Percentiles rank a stretch among this genome's conserved stretches.
Conservation (phyloP, 176 grass and related monocot genomes). For the Zea luxurians region DNA sequence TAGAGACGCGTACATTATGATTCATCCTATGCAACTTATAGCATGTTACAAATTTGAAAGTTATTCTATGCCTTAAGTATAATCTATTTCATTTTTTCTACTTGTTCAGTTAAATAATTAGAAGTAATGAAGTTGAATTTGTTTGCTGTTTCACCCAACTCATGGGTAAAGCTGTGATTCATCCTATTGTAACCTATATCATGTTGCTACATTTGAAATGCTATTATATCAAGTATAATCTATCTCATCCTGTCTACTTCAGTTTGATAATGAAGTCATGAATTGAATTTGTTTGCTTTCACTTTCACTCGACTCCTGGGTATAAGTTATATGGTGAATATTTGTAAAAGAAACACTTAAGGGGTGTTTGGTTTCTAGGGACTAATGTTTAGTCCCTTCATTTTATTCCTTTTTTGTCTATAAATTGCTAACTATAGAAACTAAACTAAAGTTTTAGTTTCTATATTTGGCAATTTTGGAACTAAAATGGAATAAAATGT, state of each 20-base stretch:
- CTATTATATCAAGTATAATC: background rate
- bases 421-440: no score
- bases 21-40: background rate
- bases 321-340: background rate
- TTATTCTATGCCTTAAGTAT: background rate
- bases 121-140: background rate
- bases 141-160: constrained; percentile 13
- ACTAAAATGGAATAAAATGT: no score
- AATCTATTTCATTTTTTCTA: background rate
- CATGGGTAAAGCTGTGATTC: background rate
- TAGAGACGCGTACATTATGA: background rate
- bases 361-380: no score
- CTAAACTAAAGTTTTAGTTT: no score
- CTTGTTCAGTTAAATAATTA: constrained; percentile 1
- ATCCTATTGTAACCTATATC: background rate
- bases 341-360: background rate
- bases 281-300: background rate
- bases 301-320: constrained; percentile 26
- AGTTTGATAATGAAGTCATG: background rate
- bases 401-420: no score
- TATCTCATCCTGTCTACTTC: background rate
- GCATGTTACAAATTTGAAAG: background rate
- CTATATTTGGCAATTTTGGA: no score
- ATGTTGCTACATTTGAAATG: background rate
- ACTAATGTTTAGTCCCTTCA: no score